phyloP scores from a whole-genome alignment of 257 asterid species.

The Coffea canephora region DNA sequence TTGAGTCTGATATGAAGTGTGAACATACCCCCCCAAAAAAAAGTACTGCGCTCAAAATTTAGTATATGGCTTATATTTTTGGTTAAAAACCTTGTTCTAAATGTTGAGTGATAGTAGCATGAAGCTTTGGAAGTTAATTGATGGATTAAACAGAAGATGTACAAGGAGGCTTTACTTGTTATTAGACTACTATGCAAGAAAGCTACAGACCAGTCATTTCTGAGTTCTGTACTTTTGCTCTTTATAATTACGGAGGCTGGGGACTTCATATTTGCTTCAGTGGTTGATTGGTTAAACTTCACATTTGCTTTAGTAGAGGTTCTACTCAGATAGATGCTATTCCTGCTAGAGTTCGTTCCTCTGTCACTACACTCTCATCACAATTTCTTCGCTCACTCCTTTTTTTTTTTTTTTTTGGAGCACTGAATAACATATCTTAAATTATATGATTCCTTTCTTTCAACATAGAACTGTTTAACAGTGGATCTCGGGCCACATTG shows the following conservation, averaged over 20 bases:
- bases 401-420: too few relatives aligned
- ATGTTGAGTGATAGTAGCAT: not conserved
- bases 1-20: too few relatives aligned
- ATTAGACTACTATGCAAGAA: not conserved
- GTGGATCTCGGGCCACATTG: not conserved
- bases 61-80: not conserved
- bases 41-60: too few relatives aligned
- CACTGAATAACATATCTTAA: not conserved
- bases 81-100: not conserved
- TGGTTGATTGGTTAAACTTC: not conserved
- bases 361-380: not conserved
- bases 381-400: not conserved
- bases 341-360: not conserved
- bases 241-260: not conserved
- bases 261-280: not conserved
- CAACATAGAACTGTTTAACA: not conserved
- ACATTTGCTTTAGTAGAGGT: not conserved
- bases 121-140: not conserved
- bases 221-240: not conserved
- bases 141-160: not conserved
- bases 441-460: not conserved
- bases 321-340: not conserved
- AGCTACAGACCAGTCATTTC: not conserved
- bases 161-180: too few relatives aligned
- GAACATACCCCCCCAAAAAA: too few relatives aligned